These are phyloP conservation scores for Camillea tinctor DNA, from an alignment of 2,329 filamentous ascomycete species.

Conservation along the genomic window DNA sequence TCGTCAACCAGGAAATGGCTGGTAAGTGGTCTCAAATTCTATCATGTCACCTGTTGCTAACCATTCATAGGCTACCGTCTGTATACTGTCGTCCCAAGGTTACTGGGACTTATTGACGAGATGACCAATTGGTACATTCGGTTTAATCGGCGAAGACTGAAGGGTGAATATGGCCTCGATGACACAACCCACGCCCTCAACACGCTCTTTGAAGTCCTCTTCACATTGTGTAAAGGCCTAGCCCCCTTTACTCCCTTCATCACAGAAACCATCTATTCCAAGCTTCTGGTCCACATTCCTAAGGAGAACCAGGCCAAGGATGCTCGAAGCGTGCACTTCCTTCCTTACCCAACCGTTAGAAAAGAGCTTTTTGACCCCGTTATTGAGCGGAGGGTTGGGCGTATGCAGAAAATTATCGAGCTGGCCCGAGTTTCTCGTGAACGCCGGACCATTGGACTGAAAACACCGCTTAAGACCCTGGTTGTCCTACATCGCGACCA, in stretches of 20 bases:
- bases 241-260: constrained; percentile 96
- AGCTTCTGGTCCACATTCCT: constrained; percentile 79
- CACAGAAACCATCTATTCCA: constrained; percentile 89
- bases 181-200: constrained; percentile 91
- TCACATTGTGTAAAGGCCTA: constrained; percentile 70
- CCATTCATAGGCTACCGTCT: constrained; percentile 61
- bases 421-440: constrained; percentile 84
- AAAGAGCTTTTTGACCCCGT: constrained; percentile 83
- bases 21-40: constrained; percentile 45
- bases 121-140: constrained; percentile 99
- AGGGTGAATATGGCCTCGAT: constrained; percentile 61
- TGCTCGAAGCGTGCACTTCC: constrained; percentile 85
- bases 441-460: constrained; percentile 78
- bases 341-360: constrained; percentile 83
- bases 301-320: constrained; percentile 68
- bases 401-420: constrained; percentile 97
- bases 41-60: constrained; percentile 6
- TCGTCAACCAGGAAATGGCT: constrained; percentile 90
- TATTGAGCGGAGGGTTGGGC: constrained; percentile 80
- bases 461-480: constrained; percentile 86
- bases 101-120: constrained; percentile 84
- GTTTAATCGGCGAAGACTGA: constrained; percentile 80
- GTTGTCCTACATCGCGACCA: constrained; percentile 83
- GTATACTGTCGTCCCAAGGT: constrained; percentile 87
- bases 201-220: constrained; percentile 90